phyloP scores from a whole-genome alignment of 2,329 filamentous ascomycete species.

The Paraphoma chrysanthemicola region DNA sequence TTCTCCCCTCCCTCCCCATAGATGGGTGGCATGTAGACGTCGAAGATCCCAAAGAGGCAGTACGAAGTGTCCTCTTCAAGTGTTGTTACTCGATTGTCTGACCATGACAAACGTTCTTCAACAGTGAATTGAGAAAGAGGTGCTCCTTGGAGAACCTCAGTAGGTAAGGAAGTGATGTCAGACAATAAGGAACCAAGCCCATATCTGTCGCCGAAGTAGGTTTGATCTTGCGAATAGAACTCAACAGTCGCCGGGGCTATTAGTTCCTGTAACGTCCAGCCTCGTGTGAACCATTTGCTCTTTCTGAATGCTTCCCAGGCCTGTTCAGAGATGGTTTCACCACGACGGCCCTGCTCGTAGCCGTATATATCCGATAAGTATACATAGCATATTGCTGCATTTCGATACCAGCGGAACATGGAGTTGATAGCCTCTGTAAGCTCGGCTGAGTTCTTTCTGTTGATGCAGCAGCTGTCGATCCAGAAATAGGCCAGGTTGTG shows the following conservation, averaged over 20 bases:
- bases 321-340: not conserved
- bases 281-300: not conserved
- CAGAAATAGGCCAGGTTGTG: not conserved
- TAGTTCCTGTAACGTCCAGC: not conserved
- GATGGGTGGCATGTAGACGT: not conserved
- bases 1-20: not conserved
- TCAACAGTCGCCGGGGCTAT: not conserved
- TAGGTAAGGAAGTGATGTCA: not conserved
- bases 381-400: not conserved
- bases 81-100: not conserved
- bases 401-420: conserved; percentile 7
- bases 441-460: not conserved
- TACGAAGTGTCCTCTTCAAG: not conserved
- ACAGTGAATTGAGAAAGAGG: not conserved
- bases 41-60: not conserved
- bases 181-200: not conserved
- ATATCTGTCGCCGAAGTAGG: not conserved
- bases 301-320: not conserved
- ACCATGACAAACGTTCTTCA: not conserved
- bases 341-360: not conserved
- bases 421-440: not conserved
- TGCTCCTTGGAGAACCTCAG: not conserved
- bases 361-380: not conserved
- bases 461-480: not conserved
- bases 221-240: not conserved